Base-by-base conservation (phyloP, 805 yeast species). In the Wickerhamiella vanderwaltii region DNA sequence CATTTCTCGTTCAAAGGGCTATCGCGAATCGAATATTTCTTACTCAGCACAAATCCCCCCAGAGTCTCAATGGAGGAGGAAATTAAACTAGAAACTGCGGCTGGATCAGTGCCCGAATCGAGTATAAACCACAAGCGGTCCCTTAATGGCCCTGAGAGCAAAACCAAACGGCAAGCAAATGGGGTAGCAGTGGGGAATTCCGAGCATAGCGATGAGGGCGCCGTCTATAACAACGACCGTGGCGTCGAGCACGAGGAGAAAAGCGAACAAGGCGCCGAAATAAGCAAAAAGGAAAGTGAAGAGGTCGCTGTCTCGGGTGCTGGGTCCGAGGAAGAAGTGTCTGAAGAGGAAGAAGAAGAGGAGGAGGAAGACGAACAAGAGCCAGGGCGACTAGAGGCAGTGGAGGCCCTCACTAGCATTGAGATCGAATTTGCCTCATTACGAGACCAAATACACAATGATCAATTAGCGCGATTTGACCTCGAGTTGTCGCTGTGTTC, bases 381-480 rank as follows among this genome's bases (percentile, higher is more conserved):
- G 17, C 53, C 49, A 39, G 60, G 57, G 43, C 64, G 91, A 11
- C 67, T 71, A 43, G 67, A 69, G 19, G 94, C 94, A 2, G 65
- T 88, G 40, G 71, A 72, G 39, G 79, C 74, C 40, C 72, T 91
- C 40, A 79, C 86, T 2, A 73, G 72, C 18, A 85, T 91, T 44
- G 98, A 91, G 57, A 66, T 78, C 31, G 80, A 79, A 42, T 91
- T 87, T 67, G 96, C 97, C 5, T 68, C 72, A 47, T 66, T 88
- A 43, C 73, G 95, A 48, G 96, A 91, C 58, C 71, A 72, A 52
- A 64, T 91, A 38, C 88, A 81, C 59, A 86, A 80, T 46, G 94
- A 86, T 56, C 87, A 84, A 57, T 64, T 87, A 54, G 66, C 71
- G 28, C 72, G 82, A 47, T 68, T 82, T 48, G 83, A 84, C 50